phyloP scores from a whole-genome alignment of 352 stramenopile genomes.

The Pythium sukuiense region DNA sequence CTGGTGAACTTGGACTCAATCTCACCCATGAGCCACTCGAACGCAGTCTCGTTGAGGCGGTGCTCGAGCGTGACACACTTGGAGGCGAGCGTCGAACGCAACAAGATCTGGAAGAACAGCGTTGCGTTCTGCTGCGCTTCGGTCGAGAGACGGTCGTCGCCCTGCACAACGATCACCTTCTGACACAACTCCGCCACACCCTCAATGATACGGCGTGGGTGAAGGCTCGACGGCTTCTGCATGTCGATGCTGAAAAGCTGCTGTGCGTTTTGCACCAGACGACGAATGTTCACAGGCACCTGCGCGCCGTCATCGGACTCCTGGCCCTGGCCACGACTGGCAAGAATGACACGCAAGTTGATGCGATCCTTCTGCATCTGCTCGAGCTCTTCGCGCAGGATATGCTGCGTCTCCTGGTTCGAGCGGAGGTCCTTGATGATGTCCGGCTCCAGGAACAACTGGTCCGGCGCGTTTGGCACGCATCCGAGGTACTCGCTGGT shows the following conservation, averaged over 20 bases:
- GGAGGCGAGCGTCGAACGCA: conserved; percentile 94
- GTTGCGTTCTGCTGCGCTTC: conserved; percentile 99
- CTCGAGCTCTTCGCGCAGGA: conserved; percentile 93
- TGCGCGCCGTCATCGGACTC: conserved; percentile 90
- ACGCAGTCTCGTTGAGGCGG: conserved; percentile 94
- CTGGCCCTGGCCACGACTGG: conserved; percentile 93
- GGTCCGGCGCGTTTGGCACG: conserved; percentile 78
- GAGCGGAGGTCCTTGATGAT: conserved; percentile 92
- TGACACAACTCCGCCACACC: conserved; percentile 93
- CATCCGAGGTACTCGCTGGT: conserved; percentile 93
- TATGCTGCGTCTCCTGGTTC: conserved; percentile 92
- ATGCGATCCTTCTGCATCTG: conserved; percentile 94
- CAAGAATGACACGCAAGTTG: conserved; percentile 94
- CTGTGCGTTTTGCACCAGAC: conserved; percentile 97
- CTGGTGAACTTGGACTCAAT: conserved; percentile 97
- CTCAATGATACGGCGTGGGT: conserved; percentile 88
- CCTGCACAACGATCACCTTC: conserved; percentile 95
- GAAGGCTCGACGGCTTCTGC: conserved; percentile 91
- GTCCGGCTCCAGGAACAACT: conserved; percentile 82
- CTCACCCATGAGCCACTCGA: conserved; percentile 95
- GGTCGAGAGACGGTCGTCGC: conserved; percentile 92
- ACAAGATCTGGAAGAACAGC: conserved; percentile 97
- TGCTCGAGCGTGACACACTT: conserved; percentile 97
- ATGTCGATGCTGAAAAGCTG: conserved; percentile 93
- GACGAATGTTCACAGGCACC: conserved; percentile 93